A percentile compares a stretch with the other conserved stretches of the same genome.
phyloP scores from a whole-genome alignment of 2,329 filamentous ascomycete species.

The Fusarium equiseti region DNA sequence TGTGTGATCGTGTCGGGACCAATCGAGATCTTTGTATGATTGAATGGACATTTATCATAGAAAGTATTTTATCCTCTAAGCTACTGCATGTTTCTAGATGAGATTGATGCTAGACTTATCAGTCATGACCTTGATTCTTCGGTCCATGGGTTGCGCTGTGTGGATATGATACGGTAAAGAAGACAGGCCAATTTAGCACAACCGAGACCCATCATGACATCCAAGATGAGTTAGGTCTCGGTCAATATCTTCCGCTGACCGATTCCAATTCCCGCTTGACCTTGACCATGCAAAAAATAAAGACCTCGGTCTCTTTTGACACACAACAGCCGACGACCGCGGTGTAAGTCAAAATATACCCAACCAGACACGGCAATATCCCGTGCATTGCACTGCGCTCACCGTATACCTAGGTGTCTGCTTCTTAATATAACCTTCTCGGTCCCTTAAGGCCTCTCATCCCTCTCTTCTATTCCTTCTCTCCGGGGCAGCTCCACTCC shows the following conservation, averaged over 20 bases:
- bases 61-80: background rate
- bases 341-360: constrained; percentile 24
- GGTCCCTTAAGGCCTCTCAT: constrained; percentile 8
- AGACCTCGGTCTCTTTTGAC: constrained; percentile 42
- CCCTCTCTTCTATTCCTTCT: constrained; percentile 36
- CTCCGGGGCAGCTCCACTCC: constrained; percentile 44
- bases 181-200: constrained; percentile 26
- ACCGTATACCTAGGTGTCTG: constrained; percentile 4
- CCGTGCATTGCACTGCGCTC: constrained; percentile 26
- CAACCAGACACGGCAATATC: constrained; percentile 10
- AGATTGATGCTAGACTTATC: background rate
- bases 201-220: constrained; percentile 15
- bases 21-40: background rate
- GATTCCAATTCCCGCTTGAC: constrained; percentile 30
- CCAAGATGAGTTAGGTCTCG: constrained; percentile 33
- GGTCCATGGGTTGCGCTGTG: constrained; percentile 23
- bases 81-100: background rate
- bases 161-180: constrained; percentile 8
- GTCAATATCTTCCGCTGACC: constrained; percentile 26
- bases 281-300: constrained; percentile 19
- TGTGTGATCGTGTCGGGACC: background rate
- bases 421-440: constrained; percentile 20
- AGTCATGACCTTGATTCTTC: constrained; percentile 9
- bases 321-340: constrained; percentile 44
- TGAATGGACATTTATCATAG: background rate